Base-by-base conservation (phyloP, 2,329 filamentous ascomycete species). In the Penicillium decumbens region DNA sequence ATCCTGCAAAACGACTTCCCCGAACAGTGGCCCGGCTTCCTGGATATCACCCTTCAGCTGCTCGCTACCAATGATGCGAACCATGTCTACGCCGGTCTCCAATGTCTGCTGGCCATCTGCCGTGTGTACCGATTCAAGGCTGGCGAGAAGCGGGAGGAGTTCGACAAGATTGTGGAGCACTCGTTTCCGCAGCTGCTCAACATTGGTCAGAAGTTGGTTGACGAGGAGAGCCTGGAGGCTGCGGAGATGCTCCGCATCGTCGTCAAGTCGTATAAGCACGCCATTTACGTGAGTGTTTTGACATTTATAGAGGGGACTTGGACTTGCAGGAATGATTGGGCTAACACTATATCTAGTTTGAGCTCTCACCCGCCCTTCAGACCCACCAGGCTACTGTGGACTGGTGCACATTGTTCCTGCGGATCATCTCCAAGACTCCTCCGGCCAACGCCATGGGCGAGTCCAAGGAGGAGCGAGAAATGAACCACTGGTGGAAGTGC, bases 401-500 rank as follows among this genome's bases (percentile, higher is more conserved):
- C 53, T 98, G 93, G 93, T 97, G 92, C 72, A 92, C 91, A 23
- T 81, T 98, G 52, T 97, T 98, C 76, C 77, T 98, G 59, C 85
- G 87, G 53, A 89, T 95, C 44, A 88, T 97, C 30, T 85, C 86
- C 59, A 97, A 97, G 72, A 76, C 85, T 20, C 84, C 88, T 30
- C 93, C 93, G 4, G 80, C 87, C 48, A 83, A 79, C 60, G 86
- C 91, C 30, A 84, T 97, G 80, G 71, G 78, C 50, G 89, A 95
- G 52, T 88, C 88, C 53, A 75, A 86, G 45, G 84, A 89, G 50
- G 92, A 97, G 66, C 83, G 93, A 50, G 93, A 97, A 72, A 82
- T 86, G 63, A 91, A 95, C 68, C 90, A 96, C 71, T 98, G 93
- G 92, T 98, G 92, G 92, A 98, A 97, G 77, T 88, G 91, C 56